These are phyloP conservation scores for Metschnikowia orientalis DNA, from an alignment of 805 yeast genomes.

Conservation along the genomic window DNA sequence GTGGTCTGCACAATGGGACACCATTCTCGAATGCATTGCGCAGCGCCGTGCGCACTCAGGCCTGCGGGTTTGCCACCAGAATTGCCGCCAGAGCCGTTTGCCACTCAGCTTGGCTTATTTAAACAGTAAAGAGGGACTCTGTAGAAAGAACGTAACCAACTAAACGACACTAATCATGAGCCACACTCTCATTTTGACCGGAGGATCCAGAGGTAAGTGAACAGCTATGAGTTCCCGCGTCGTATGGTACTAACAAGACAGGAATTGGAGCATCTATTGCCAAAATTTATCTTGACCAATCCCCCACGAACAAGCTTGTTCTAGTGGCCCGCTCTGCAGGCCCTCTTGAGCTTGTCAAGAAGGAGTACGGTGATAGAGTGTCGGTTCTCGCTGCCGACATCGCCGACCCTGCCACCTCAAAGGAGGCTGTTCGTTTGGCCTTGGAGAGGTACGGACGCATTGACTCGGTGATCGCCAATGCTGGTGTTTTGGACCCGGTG, in stretches of 20 bases:
- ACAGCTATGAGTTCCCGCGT: slow-evolving; percentile 30
- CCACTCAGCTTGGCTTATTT: no score
- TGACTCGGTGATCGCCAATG: slow-evolving; percentile 69
- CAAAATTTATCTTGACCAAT: slow-evolving; percentile 39
- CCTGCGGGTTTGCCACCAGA: no score
- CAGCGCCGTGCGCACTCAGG: no score
- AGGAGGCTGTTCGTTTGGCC: slow-evolving; percentile 42
- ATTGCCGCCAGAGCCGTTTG: no score
- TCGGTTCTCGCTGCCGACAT: slow-evolving; percentile 59
- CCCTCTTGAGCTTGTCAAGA: slow-evolving; percentile 40
- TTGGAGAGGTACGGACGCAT: slow-evolving; percentile 50
- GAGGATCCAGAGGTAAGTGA: slow-evolving; percentile 21
- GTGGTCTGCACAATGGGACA: no score
- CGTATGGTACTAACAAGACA: slow-evolving; percentile 47
- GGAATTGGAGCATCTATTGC: slow-evolving; percentile 85
- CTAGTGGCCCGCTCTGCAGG: slow-evolving; percentile 69
- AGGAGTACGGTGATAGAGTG: slow-evolving; percentile 46
- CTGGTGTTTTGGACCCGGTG: slow-evolving; percentile 83
- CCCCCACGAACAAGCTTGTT: slow-evolving; percentile 42
- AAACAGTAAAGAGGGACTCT: no score
- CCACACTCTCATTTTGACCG: slow-evolving; percentile 22
- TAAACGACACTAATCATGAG: no score
- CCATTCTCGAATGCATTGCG: no score
- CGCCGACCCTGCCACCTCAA: slow-evolving; percentile 35
- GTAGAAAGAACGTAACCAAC: no score